Evolutionary conservation across 371 early-diverging fungal genomes (phyloP).

Genomic region (Syncephalastrum contaminatum): DNA sequence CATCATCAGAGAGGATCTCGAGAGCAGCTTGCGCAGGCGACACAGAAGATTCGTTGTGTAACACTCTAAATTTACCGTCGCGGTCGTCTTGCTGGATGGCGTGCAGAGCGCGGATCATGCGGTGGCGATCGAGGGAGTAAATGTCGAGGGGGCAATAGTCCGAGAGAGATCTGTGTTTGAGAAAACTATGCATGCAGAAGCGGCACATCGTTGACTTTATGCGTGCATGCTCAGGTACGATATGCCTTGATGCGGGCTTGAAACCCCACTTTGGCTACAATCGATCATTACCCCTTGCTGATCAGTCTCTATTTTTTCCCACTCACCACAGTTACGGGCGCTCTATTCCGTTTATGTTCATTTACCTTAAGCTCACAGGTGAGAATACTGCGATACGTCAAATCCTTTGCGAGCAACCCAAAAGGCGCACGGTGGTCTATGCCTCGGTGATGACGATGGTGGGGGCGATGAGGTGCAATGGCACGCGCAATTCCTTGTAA

Average conservation of each 20-base stretch:
- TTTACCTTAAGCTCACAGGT: slow-evolving; percentile 48
- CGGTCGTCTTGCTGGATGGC: slow-evolving; percentile 20
- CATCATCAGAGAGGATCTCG: slow-evolving; percentile 32
- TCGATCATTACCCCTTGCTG: neutral
- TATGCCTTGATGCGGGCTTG: slow-evolving; percentile 33
- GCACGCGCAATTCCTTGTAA: slow-evolving; percentile 17
- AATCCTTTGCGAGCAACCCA: slow-evolving; percentile 33
- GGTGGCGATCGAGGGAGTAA: slow-evolving; percentile 33
- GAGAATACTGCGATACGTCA: slow-evolving; percentile 24
- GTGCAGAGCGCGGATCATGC: slow-evolving; percentile 32
- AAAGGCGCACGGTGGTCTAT: slow-evolving; percentile 18
- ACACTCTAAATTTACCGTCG: slow-evolving; percentile 37
- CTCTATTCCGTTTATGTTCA: neutral
- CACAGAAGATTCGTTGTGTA: neutral
- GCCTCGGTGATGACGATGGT: slow-evolving; percentile 10
- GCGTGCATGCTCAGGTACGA: slow-evolving; percentile 11
- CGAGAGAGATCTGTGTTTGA: slow-evolving; percentile 14
- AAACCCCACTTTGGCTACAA: slow-evolving; percentile 67
- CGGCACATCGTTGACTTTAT: slow-evolving; percentile 48
- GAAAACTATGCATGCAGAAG: slow-evolving; percentile 59
- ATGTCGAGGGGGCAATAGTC: slow-evolving; percentile 61
- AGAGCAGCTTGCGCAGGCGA: neutral
- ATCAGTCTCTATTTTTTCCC: neutral
- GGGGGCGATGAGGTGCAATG: slow-evolving; percentile 22
- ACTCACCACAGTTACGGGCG: too few relatives aligned